phyloP scores from a whole-genome alignment of 306 rosid species.

The Psophocarpus tetragonolobus region DNA sequence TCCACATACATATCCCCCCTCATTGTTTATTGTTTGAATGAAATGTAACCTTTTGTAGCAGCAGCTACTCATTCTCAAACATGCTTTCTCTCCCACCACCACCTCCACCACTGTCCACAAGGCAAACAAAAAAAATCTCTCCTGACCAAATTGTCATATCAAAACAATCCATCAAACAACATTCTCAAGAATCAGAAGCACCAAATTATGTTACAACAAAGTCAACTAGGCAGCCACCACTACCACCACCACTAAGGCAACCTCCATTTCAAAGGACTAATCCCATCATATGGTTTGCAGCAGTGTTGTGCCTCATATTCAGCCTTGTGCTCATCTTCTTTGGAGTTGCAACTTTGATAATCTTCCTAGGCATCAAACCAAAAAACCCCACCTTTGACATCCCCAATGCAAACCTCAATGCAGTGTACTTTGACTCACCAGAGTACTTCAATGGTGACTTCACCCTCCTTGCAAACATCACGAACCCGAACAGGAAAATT shows the following conservation, averaged over 20 bases:
- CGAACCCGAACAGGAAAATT: constrained; percentile 74
- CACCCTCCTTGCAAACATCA: constrained; percentile 64
- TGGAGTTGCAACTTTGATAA: constrained; percentile 68
- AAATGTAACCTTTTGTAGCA: not conserved
- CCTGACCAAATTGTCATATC: constrained; percentile 54
- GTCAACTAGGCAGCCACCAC: constrained; percentile 32
- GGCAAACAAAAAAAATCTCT: constrained; percentile 43
- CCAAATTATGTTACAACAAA: constrained; percentile 32
- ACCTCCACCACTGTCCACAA: constrained; percentile 32
- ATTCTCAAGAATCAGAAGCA: constrained; percentile 28
- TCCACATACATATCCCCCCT: not conserved
- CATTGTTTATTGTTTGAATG: not conserved
- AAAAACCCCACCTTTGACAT: constrained; percentile 63
- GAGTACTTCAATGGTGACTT: constrained; percentile 76
- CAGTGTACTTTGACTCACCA: constrained; percentile 72
- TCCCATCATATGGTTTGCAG: constrained; percentile 65
- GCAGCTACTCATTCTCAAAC: not conserved
- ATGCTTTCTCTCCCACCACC: constrained; percentile 54
- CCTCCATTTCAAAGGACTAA: constrained; percentile 60
- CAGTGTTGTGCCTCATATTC: constrained; percentile 63
- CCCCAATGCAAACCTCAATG: constrained; percentile 71
- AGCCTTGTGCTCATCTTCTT: constrained; percentile 73
- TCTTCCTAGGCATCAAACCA: constrained; percentile 66
- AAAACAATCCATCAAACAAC: constrained; percentile 38
- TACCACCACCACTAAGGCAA: constrained; percentile 38